Percentiles rank a stretch among this genome's conserved stretches.
phyloP scores from a whole-genome alignment of 2,329 filamentous ascomycete genomes.

The Neoscytalidium dimidiatum region DNA sequence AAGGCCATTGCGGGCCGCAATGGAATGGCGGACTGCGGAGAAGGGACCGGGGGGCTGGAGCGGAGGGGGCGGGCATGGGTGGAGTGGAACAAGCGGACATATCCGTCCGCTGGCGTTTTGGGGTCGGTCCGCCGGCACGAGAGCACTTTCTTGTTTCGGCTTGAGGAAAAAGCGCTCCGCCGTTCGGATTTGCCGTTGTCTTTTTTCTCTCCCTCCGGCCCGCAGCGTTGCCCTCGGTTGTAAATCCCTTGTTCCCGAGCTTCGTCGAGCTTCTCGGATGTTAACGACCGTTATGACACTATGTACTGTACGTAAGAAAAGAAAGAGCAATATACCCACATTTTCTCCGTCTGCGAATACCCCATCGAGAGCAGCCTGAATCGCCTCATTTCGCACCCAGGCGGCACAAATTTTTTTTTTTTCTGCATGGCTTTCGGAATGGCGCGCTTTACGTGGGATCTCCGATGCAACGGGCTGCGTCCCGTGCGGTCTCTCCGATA shows the following conservation, averaged over 20 bases:
- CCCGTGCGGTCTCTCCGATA: too few relatives aligned
- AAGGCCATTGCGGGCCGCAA: too few relatives aligned
- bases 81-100: neutral
- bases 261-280: neutral
- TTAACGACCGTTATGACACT: neutral
- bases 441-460: too few relatives aligned
- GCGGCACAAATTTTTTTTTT: too few relatives aligned
- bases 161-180: neutral
- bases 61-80: neutral
- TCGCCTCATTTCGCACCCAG: too few relatives aligned
- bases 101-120: too few relatives aligned
- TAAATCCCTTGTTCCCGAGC: neutral
- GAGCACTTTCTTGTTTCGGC: neutral
- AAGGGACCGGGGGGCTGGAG: neutral
- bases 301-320: neutral
- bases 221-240: neutral
- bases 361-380: too few relatives aligned
- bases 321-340: neutral
- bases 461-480: too few relatives aligned
- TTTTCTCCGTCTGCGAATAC: neutral
- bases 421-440: too few relatives aligned
- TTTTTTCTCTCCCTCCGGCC: neutral
- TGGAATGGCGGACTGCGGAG: too few relatives aligned
- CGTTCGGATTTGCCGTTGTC: neutral
- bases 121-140: neutral